Conservation (phyloP, 202 grass and related monocot species). For the Setaria italica region DNA sequence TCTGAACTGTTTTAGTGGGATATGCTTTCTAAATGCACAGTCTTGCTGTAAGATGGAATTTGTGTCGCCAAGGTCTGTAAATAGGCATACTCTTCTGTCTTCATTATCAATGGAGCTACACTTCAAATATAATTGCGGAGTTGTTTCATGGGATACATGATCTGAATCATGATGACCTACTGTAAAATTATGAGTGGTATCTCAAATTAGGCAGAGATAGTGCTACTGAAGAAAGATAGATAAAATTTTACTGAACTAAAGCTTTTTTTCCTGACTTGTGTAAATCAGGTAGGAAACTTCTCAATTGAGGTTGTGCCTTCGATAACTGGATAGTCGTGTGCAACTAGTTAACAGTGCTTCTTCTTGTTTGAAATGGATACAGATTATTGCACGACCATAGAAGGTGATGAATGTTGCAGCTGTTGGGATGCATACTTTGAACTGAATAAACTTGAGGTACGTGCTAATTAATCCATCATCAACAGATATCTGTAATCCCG, state of each 20-base stretch:
- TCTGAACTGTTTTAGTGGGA: background rate
- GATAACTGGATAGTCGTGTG: background rate
- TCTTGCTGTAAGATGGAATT: background rate
- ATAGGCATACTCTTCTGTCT: background rate
- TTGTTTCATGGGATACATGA: background rate
- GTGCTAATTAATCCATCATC: background rate
- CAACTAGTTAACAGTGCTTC: background rate
- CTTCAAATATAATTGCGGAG: background rate
- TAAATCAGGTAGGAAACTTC: background rate
- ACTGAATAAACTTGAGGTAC: slow-evolving; percentile 83
- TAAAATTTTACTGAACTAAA: background rate
- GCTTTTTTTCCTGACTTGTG: background rate
- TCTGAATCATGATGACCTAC: background rate
- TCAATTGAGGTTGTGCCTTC: background rate
- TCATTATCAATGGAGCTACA: background rate
- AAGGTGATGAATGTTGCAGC: slow-evolving; percentile 86
- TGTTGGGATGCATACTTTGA: slow-evolving; percentile 98
- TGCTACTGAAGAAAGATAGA: background rate
- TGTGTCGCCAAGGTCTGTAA: background rate
- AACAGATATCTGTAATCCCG: background rate
- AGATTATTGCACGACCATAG: slow-evolving; percentile 87
- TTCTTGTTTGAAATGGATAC: slow-evolving; percentile 15
- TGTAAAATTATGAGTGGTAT: background rate
- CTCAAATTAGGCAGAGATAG: background rate
- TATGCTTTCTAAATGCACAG: background rate